Base-by-base conservation (phyloP, 2,329 filamentous ascomycete genomes). In the Lizonia empirigonia region DNA sequence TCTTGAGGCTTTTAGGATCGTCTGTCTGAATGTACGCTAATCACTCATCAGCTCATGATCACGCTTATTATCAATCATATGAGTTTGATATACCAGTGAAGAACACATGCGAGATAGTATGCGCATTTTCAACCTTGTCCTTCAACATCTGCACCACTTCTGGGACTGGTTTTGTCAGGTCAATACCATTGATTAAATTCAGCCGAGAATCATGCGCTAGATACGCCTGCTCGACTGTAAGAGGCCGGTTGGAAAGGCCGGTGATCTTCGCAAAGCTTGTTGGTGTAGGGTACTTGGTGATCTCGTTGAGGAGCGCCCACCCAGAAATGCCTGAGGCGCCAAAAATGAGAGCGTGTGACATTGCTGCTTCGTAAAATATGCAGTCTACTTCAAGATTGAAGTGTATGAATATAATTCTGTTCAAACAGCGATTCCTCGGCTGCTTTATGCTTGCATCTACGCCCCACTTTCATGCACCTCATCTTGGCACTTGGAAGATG, bases 291-390 rank as follows among this genome's bases (percentile, higher is more conserved):
- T 52, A 46, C 5, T 33, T 13, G 2, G 24, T 40, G 7, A 46
- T 33, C 15, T 46, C 41, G 7, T 46, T 37, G 10, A 52, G 24
- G 5, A 52, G 29, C 5, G 41, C 15, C 41, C 49, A 42, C 7
- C 41, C 36, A 5, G 41, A 45, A 15, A 51, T 46, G 3, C 49
- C 49, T 23, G 49, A 46, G 2, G 48, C 41, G 9, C 48, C 41
- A 10, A 51, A 46, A 23, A 42, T 13, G 5, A 41, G 24, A 26
- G 42, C 49, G n/a, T 50, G 47, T 9, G 47, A 37, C 39, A 44
- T 49, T 24, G 7, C 13, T n/a, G 5, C 10, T 26, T 23, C 12
- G 12, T 1, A 8, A 35, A 3, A 18, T 6, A 16, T 24, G 19
- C 4, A 8, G 7, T 19, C 13, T 26, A 7, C 15, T 9, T 13